Evolutionary conservation across 116 monocot species (phyloP).

Genomic region (Papilionanthe hybrid): DNA sequence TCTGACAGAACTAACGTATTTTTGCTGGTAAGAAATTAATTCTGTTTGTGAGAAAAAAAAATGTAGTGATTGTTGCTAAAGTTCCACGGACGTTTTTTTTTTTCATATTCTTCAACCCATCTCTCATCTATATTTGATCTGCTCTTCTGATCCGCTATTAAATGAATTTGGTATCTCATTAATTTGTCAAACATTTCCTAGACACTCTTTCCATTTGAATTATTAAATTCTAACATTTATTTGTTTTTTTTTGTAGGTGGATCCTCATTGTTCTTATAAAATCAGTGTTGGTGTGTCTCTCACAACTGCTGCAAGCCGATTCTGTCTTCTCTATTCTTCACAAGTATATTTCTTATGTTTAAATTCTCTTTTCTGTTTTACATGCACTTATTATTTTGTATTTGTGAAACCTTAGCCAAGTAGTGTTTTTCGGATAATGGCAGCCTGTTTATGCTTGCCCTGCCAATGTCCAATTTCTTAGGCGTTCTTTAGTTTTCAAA

Average conservation of each 20-base stretch:
- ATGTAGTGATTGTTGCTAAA: background rate
- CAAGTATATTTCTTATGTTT: slow-evolving; percentile 42
- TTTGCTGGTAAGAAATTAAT: slow-evolving; percentile 47
- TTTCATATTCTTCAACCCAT: background rate
- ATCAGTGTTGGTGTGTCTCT: slow-evolving; percentile 59
- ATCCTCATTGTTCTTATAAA: slow-evolving; percentile 96
- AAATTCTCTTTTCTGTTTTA: background rate
- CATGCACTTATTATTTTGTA: background rate
- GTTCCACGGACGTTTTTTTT: background rate
- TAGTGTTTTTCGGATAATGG: background rate
- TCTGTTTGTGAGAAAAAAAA: background rate
- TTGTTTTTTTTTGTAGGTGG: slow-evolving; percentile 42
- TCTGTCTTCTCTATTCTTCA: slow-evolving; percentile 71
- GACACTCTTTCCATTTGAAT: background rate
- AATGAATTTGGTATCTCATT: background rate
- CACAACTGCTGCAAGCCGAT: slow-evolving; percentile 67
- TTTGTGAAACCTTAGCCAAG: background rate
- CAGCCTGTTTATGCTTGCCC: background rate
- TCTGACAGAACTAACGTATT: slow-evolving; percentile 60
- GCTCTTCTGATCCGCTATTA: background rate
- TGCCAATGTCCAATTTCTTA: background rate
- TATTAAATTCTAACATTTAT: background rate
- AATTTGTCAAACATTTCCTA: background rate
- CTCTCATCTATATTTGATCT: background rate
- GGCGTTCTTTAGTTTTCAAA: background rate